Evolutionary conservation across 768 basidiomycete species (phyloP), one percentile per base, ranked within the genome.

Genomic region (Naematelia encephala): DNA sequence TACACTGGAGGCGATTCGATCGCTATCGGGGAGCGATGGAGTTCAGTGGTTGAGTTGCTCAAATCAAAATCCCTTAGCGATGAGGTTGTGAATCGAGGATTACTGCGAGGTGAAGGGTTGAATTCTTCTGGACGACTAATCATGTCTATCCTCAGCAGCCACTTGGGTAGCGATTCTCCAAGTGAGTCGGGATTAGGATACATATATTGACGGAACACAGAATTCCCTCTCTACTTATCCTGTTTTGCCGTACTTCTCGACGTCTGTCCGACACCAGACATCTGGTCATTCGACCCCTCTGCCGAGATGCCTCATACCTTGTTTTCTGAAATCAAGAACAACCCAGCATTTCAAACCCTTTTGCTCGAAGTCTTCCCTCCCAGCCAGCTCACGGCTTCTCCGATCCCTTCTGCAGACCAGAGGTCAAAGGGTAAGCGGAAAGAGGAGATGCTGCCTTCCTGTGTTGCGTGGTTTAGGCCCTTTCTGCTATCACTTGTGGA

Each of bases 251-350:
- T 26, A 25, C 27, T 72, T 5, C 54, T 71, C 4, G 23, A 49
- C 3, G 19, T 79, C 82, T 60, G 80, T 87, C 59, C 79, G 87
- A 43, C 81, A 78, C 63, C 85, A 81, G 57, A 80, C 11, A 73
- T 91, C 13, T 97, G 94, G 93, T 73, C 80, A 19, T 83, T 82
- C 26, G 86, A 89, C 43, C 29, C 66, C 63, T 82, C 83, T 0
- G 80, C 84, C 3, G 86, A 89, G 67, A 89, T 86, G 68, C 87
- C 91, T 2, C 83, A 86, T 64, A 82, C 87, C 30, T 82, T 91
- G 5, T 87, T 94, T 67, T 90, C 89, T 68, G 83, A 86, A 13
- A 83, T 97, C 69, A 88, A 88, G 72, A 86, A 90, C 70, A 97
- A 94, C 72, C 63, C 69, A 0, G 66, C 73, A 11, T 77, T 79